phyloP scores from a whole-genome alignment of 768 basidiomycete species.

The Auricularia sp. region DNA sequence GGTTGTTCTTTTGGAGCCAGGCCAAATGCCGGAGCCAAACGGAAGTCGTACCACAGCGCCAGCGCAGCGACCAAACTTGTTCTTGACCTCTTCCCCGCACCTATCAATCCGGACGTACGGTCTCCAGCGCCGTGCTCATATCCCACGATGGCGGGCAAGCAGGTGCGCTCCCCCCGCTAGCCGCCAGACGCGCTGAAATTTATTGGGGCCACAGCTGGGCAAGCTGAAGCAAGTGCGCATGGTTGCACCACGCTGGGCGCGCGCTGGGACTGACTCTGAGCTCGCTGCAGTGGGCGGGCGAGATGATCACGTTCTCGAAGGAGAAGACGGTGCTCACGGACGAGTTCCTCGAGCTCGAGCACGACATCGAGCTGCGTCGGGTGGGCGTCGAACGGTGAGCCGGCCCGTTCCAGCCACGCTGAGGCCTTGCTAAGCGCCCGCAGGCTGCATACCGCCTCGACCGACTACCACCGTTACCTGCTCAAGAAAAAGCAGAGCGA shows the following conservation, averaged over 20 bases:
- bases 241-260: slow-evolving; percentile 11
- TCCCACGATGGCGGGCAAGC: slow-evolving; percentile 5
- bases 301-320: slow-evolving; percentile 66
- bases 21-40: no score
- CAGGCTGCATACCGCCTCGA: slow-evolving; percentile 65
- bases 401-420: background rate
- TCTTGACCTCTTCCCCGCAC: no score
- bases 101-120: no score
- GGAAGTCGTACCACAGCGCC: no score
- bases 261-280: slow-evolving; percentile 17
- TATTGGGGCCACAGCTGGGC: slow-evolving; percentile 42
- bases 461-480: slow-evolving; percentile 58
- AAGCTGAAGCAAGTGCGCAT: slow-evolving; percentile 59
- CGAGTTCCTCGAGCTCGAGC: slow-evolving; percentile 73
- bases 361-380: slow-evolving; percentile 72
- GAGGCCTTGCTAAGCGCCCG: slow-evolving; percentile 1
- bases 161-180: background rate
- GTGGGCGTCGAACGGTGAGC: slow-evolving; percentile 65
- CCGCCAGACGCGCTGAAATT: background rate
- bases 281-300: slow-evolving; percentile 67
- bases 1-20: no score
- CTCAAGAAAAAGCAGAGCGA: slow-evolving; percentile 68
- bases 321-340: slow-evolving; percentile 72
- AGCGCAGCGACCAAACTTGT: no score
- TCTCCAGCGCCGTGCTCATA: no score